Conservation (phyloP, 2,329 filamentous ascomycete genomes). For the Xylariaceae sp. region DNA sequence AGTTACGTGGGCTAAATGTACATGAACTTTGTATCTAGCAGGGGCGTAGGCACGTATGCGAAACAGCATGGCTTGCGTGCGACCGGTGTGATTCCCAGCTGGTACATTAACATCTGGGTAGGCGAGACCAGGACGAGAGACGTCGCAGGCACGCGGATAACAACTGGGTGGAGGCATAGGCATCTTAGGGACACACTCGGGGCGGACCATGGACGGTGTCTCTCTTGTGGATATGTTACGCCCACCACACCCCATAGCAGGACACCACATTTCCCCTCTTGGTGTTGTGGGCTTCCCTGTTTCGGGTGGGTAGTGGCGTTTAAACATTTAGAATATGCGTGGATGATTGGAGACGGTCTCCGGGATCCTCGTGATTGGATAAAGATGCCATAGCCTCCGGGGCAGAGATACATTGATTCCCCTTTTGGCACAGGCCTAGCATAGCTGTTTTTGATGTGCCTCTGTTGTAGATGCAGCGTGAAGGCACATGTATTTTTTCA, state of each 20-base stretch:
- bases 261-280: conserved; percentile 33
- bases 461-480: conserved; percentile 23
- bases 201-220: conserved; percentile 26
- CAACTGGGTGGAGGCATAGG: conserved; percentile 12
- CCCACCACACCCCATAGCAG: conserved; percentile 18
- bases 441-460: conserved; percentile 18
- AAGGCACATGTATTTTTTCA: conserved; percentile 17
- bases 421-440: conserved; percentile 22
- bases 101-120: conserved; percentile 25
- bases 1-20: conserved; percentile 39
- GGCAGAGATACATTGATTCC: conserved; percentile 28
- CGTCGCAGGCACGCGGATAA: conserved; percentile 14
- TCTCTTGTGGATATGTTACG: conserved; percentile 26
- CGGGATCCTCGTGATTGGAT: conserved; percentile 22
- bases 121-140: conserved; percentile 18
- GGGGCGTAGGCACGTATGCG: conserved; percentile 24
- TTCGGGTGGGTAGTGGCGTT: conserved; percentile 28
- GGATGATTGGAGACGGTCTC: conserved; percentile 19
- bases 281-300: conserved; percentile 33
- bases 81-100: conserved; percentile 26
- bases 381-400: conserved; percentile 20
- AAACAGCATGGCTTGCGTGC: conserved; percentile 26
- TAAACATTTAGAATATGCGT: conserved; percentile 15
- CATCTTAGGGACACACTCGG: conserved; percentile 31
- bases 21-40: conserved; percentile 35